A percentile compares a stretch with the other conserved stretches of the same genome.
Evolutionary conservation across 2,329 filamentous ascomycete species (phyloP).

Genomic region (Zelopaecilomyces penicillatus): DNA sequence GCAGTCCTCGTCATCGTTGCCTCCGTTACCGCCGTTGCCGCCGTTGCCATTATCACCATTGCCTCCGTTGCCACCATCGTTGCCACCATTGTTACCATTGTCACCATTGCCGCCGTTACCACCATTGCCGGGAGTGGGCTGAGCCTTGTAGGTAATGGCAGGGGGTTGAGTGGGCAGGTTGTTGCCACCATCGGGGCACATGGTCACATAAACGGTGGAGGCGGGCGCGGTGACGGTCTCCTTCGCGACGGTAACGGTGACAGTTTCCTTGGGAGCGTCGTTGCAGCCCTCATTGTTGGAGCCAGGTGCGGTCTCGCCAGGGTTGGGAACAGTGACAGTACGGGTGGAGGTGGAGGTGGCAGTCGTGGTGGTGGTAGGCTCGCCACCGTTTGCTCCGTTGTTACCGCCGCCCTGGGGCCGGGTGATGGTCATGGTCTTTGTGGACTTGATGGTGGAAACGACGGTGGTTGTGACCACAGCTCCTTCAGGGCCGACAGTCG

Average conservation of each 20-base stretch:
- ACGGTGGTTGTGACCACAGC: conserved; percentile 34
- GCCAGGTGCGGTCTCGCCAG: conserved; percentile 14
- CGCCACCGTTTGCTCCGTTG: conserved; percentile 8
- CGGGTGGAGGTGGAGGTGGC: conserved; percentile 27
- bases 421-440: conserved; percentile 23
- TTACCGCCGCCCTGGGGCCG: conserved; percentile 9
- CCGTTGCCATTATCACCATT: conserved; percentile 7
- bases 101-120: conserved; percentile 6
- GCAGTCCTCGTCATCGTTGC: conserved; percentile 14
- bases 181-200: conserved; percentile 16
- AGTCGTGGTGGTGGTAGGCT: conserved; percentile 30
- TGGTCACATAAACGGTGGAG: conserved; percentile 29
- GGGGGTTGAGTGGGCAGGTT: conserved; percentile 11
- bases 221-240: conserved; percentile 20
- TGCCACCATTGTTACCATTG: conserved; percentile 4
- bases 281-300: conserved; percentile 11
- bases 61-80: conserved; percentile 5
- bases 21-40: conserved; percentile 7
- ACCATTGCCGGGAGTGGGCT: conserved; percentile 4
- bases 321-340: conserved; percentile 25
- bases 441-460: conserved; percentile 33
- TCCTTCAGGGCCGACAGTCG: conserved; percentile 24
- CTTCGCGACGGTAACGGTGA: conserved; percentile 19
- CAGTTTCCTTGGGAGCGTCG: conserved; percentile 10
- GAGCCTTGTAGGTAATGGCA: conserved; percentile 12